These are phyloP conservation scores for Ceratocystiopsis minuta DNA, from an alignment of 2,329 filamentous ascomycete species.

Conservation along the genomic window DNA sequence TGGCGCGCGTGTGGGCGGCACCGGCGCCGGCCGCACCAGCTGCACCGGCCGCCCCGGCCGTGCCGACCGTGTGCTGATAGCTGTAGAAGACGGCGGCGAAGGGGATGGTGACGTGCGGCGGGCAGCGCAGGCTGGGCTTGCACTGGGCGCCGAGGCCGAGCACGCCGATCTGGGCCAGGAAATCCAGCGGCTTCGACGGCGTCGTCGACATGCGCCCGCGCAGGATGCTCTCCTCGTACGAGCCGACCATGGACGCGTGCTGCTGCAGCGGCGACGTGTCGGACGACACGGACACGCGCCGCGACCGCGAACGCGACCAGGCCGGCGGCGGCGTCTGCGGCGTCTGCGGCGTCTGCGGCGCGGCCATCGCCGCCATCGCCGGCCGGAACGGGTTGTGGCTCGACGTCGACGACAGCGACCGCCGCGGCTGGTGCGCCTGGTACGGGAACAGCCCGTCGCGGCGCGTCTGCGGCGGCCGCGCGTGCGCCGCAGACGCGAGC, in stretches of 20 bases:
- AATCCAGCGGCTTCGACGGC: slow-evolving; percentile 80
- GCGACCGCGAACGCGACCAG: slow-evolving; percentile 30
- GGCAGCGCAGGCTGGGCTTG: slow-evolving; percentile 68
- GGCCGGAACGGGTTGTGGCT: slow-evolving; percentile 14
- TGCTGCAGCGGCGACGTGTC: slow-evolving; percentile 67
- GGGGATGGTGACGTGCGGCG: slow-evolving; percentile 72
- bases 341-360: too few species aligned
- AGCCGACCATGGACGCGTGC: slow-evolving; percentile 91
- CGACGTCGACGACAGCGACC: slow-evolving; percentile 49
- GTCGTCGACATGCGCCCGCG: slow-evolving; percentile 92
- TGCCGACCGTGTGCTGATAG: slow-evolving; percentile 45
- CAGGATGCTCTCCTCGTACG: slow-evolving; percentile 92
- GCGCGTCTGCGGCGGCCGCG: slow-evolving; percentile 22
- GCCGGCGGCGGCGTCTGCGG: slow-evolving; percentile 24
- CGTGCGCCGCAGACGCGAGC: slow-evolving; percentile 40
- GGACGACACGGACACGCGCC: slow-evolving; percentile 52
- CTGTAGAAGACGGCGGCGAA: slow-evolving; percentile 96
- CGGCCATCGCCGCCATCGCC: slow-evolving; percentile 14
- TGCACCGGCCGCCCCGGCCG: too few species aligned
- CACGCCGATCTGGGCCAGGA: slow-evolving; percentile 88
- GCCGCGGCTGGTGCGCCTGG: slow-evolving; percentile 61
- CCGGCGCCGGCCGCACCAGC: too few species aligned
- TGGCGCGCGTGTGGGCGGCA: slow-evolving; percentile 42
- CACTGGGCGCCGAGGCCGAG: slow-evolving; percentile 67
- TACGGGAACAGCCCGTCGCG: slow-evolving; percentile 47